A percentile compares a stretch with the other conserved stretches of the same genome.
These are phyloP conservation scores for Jamesozyma lodderae DNA, from an alignment of 805 yeast species.

Conservation along the genomic window DNA sequence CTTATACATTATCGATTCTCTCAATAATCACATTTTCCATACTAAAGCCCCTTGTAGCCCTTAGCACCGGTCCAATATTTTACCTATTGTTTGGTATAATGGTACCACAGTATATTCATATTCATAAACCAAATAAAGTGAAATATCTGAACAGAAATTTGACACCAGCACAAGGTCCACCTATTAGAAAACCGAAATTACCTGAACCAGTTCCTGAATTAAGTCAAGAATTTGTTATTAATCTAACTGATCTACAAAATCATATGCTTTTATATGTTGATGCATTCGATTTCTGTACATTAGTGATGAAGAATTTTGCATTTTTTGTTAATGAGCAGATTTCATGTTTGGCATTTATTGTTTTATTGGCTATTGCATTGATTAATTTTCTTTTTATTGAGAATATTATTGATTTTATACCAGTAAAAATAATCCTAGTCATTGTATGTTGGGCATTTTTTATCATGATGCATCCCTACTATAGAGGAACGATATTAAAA, in stretches of 20 bases:
- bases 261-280: constrained; percentile 59
- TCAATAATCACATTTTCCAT: constrained; percentile 43
- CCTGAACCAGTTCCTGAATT: constrained; percentile 73
- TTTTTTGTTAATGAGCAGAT: constrained; percentile 55
- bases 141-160: constrained; percentile 32
- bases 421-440: constrained; percentile 33
- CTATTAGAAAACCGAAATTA: constrained; percentile 37
- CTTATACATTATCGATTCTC: constrained; percentile 50
- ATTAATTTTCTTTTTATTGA: constrained; percentile 28
- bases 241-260: constrained; percentile 78
- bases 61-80: constrained; percentile 47
- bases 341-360: constrained; percentile 44
- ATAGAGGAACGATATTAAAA: constrained; percentile 40
- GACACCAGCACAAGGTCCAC: constrained; percentile 43
- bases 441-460: constrained; percentile 41
- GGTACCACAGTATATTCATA: constrained; percentile 54
- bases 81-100: constrained; percentile 46
- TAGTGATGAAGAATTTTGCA: constrained; percentile 45
- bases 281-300: constrained; percentile 48
- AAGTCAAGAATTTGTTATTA: constrained; percentile 66
- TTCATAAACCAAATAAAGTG: constrained; percentile 54
- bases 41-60: constrained; percentile 48
- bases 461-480: constrained; percentile 44
- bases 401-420: constrained; percentile 23
- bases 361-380: constrained; percentile 27